Evolutionary conservation across 1,139 yeast genomes (phyloP).

Genomic region (Kodamaea fungicola): DNA sequence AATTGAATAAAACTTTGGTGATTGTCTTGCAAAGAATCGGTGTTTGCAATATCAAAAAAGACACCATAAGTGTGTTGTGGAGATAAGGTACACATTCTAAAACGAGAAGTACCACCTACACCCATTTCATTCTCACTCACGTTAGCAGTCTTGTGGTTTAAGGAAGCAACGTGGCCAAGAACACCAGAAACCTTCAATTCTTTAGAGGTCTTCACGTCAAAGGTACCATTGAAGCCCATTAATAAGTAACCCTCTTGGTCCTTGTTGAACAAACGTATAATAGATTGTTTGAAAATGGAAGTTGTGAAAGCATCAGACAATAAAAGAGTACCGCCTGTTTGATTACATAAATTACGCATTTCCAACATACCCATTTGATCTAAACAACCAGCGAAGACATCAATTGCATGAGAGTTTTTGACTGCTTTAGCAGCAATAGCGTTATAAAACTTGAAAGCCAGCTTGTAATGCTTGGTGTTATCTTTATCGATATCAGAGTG

Average conservation of each 20-base stretch:
- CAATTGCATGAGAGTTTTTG: conserved; percentile 82
- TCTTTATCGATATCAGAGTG: conserved; percentile 94
- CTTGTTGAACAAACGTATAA: conserved; percentile 79
- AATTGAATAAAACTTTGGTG: conserved; percentile 64
- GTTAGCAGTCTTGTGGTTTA: conserved; percentile 58
- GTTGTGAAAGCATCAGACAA: conserved; percentile 96
- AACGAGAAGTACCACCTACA: conserved; percentile 84
- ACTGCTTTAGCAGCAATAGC: conserved; percentile 68
- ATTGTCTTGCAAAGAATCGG: conserved; percentile 43
- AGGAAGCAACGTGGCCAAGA: conserved; percentile 88
- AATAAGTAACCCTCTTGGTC: conserved; percentile 81
- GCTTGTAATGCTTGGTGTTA: conserved; percentile 83
- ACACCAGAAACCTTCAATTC: conserved; percentile 90
- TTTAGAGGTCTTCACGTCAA: conserved; percentile 84
- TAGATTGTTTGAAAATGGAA: conserved; percentile 91
- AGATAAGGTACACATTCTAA: conserved; percentile 78
- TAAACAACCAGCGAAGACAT: conserved; percentile 94
- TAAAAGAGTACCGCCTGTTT: conserved; percentile 91
- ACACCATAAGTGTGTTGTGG: conserved; percentile 86
- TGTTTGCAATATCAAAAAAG: conserved; percentile 79
- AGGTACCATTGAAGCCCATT: conserved; percentile 84
- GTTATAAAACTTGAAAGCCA: conserved; percentile 85
- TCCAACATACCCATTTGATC: conserved; percentile 98
- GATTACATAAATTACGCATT: conserved; percentile 85
- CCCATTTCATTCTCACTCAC: conserved; percentile 94